Base-by-base conservation (phyloP, 352 stramenopile species). In the Phytophthora kernoviae region DNA sequence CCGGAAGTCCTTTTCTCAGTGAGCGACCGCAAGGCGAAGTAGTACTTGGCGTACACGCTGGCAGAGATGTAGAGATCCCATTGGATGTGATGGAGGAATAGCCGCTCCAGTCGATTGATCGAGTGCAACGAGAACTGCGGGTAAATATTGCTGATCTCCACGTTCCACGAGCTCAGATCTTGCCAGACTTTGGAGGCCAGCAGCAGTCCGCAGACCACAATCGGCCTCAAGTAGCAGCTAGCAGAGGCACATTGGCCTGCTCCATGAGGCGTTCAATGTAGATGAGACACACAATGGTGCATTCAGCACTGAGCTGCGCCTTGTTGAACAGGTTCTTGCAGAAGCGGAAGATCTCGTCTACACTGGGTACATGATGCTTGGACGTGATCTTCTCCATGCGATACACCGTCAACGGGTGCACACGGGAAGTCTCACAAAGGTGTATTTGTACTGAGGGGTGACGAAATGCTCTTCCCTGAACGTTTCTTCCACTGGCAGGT, bases 181-280 rank as follows among this genome's bases (percentile, higher is more conserved):
- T 99, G 97, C 97, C 97, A 99, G 6, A 99, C 88, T 74, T 99
- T 99, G 60, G 94, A 99, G 17, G 98, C 96, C 30, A 99, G 87
- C 22, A 99, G 74, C 37, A 99, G 77, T 1, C 96, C 96, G 69
- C 93, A 98, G 53, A 99, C 88, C 56, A 99, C 94, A 58, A 99
- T 98, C 22, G 97, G 96, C 55, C 97, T 97, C 98, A 99, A 1
- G 96, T 99, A 2, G 86, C 82, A 0, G 96, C 87, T 45, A 99
- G 73, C 26, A 99, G 75, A 32, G 96, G 91, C 27, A 99, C 96
- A 67, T 96, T 93, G 10, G 94, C 94, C 44, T 96, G 80, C 72
- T 99, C 96, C 96, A 99, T 99, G 18, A 99, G 85, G 12, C 97
- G 91, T 75, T 99, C 98, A 8, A 99, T 97, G 81, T 99, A 99